Evolutionary conservation across 331 rosid species (phyloP).

Genomic region (Pyrus hybrid): DNA sequence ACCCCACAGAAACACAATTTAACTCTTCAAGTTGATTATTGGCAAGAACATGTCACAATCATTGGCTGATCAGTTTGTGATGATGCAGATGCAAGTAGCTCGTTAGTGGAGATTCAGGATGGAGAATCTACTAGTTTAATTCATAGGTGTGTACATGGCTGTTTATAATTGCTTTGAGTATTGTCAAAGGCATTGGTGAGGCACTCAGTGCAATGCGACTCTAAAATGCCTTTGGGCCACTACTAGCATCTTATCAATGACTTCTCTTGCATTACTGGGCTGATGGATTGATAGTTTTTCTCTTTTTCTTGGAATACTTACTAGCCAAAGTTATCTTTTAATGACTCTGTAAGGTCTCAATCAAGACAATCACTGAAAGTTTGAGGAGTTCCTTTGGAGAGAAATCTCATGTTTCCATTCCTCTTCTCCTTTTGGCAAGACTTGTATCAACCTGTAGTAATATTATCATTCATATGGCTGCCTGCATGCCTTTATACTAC

Average conservation of each 20-base stretch:
- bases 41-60: not conserved
- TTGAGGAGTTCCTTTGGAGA: not conserved
- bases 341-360: not conserved
- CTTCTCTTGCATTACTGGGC: not conserved
- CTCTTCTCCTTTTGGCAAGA: not conserved
- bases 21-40: not conserved
- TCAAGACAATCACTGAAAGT: not conserved
- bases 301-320: not conserved
- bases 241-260: not conserved
- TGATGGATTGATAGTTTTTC: not conserved
- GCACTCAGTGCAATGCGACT: not conserved
- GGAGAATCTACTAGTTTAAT: slow-evolving; percentile 14
- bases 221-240: not conserved
- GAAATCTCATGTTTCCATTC: not conserved
- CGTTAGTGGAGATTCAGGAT: slow-evolving; percentile 23
- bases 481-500: not conserved
- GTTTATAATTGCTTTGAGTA: not conserved
- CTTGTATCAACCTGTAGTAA: not conserved
- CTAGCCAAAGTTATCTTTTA: not conserved
- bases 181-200: not conserved
- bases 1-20: not conserved
- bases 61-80: not conserved
- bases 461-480: not conserved
- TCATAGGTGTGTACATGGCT: slow-evolving; percentile 26
- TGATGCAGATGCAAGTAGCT: slow-evolving; percentile 49